Evolutionary conservation across 2,329 filamentous ascomycete genomes (phyloP), one percentile per base, ranked within the genome.

Genomic region (Pseudogymnoascus sp.): DNA sequence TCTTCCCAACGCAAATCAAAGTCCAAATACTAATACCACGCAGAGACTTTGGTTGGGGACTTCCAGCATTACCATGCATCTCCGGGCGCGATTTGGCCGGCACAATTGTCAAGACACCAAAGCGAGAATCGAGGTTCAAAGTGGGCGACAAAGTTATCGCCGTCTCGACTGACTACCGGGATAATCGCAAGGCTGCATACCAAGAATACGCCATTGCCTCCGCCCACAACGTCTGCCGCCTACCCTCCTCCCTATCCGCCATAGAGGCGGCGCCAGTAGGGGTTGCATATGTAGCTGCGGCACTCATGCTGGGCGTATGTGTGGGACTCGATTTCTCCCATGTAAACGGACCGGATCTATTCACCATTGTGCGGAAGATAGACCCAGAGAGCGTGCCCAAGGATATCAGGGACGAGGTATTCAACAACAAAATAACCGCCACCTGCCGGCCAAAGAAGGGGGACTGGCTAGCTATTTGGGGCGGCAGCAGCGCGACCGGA

Each of bases 401-500:
- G 2, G 88, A 92, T 68, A 81, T 90, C 5, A 73, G 79, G 1
- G 70, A 77, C 4, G 88, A 91, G 69, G 86, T 84, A 61, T 77
- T 88, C n/a, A 70, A 78, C 0, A 78, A 80, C 0, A 29, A 6
- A 31, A 82, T 87, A 5, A 65, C 70, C 0, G 68, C 74, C 1
- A 67, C 71, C 0, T 85, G 89, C 64, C 75, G 84, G 7, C 81
- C 84, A 0, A 75, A 76, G 41, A 66, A 73, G 0, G 87, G 85
- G 0, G 88, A 92, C 63, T 91, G 86, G 82, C 74, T 92, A 39
- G 84, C 83, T 1, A 83, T 92, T 54, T 92, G 88, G 88, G 88
- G 88, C 62, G 88, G 84, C 78, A 66, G 69, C 76, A 88, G 86
- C 0, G 89, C 86, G 0, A 89, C 85, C 1, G 88, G 87, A 0